These are phyloP conservation scores for Ceratocystis cubensis DNA, from an alignment of 2,329 filamentous ascomycete genomes.

Conservation along the genomic window DNA sequence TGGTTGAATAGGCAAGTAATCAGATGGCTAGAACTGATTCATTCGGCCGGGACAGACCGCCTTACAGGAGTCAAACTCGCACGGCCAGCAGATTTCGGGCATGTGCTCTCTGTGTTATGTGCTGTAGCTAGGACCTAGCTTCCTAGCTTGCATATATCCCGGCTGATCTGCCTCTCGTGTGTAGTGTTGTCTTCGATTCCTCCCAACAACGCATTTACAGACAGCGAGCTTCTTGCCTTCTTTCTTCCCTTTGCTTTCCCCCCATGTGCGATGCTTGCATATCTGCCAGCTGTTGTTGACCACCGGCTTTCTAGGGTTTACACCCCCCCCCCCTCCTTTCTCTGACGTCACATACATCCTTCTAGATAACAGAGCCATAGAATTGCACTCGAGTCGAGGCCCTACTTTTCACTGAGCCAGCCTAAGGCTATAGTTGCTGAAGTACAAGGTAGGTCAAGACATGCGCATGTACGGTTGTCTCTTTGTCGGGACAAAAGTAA, in stretches of 20 bases:
- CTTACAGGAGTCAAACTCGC: neutral
- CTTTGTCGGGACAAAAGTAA: neutral
- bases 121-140: no score
- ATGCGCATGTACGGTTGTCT: neutral
- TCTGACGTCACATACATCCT: neutral
- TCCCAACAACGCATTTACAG: neutral
- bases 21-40: neutral
- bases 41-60: slow-evolving; percentile 6
- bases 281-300: neutral
- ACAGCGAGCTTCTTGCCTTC: neutral
- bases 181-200: neutral
- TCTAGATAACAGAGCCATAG: neutral
- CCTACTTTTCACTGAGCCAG: neutral
- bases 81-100: neutral
- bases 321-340: no score
- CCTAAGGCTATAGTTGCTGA: neutral
- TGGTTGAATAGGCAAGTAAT: no score
- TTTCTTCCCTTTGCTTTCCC: no score
- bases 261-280: neutral
- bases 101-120: neutral
- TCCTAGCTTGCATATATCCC: neutral
- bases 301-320: no score
- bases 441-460: neutral
- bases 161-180: neutral
- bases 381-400: neutral